phyloP scores from a whole-genome alignment of 805 yeast genomes.

The Priceomyces castillae region DNA sequence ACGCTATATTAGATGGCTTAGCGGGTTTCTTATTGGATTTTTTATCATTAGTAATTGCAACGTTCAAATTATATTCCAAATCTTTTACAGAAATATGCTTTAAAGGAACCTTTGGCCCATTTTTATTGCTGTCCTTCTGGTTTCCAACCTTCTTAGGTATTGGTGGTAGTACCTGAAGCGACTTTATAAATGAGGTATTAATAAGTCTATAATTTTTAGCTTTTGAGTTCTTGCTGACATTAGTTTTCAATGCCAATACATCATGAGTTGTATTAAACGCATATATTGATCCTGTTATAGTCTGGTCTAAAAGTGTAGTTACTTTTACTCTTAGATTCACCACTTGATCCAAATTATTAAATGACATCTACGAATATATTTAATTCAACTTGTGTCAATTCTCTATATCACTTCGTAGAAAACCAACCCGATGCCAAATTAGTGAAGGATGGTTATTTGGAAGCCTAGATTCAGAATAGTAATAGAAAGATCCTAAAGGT shows the following conservation, averaged over 20 bases:
- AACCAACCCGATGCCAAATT: too few relatives aligned
- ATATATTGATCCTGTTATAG: constrained; percentile 60
- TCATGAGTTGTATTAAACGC: constrained; percentile 53
- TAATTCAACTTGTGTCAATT: too few relatives aligned
- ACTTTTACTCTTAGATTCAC: constrained; percentile 49
- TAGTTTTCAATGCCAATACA: constrained; percentile 36
- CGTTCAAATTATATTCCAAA: constrained; percentile 19
- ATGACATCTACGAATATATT: constrained; percentile 4
- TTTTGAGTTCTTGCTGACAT: constrained; percentile 12
- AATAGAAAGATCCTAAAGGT: too few relatives aligned
- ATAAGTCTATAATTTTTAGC: constrained; percentile 45
- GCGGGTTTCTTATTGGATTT: constrained; percentile 16
- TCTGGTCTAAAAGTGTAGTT: constrained; percentile 56
- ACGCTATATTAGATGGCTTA: constrained; percentile 12
- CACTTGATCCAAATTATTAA: constrained; percentile 17
- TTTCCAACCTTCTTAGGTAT: constrained; percentile 29
- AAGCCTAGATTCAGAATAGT: too few relatives aligned
- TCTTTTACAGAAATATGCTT: constrained; percentile 16
- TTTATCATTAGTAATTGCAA: constrained; percentile 19
- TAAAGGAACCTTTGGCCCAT: constrained; percentile 15
- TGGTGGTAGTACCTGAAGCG: constrained; percentile 39
- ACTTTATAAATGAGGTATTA: constrained; percentile 56
- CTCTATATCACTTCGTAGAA: too few relatives aligned
- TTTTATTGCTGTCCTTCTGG: constrained; percentile 21
- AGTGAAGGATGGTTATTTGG: too few relatives aligned